A percentile compares a stretch with the other conserved stretches of the same genome.
These are phyloP conservation scores for Globisporangium megalacanthum DNA, from an alignment of 352 stramenopile genomes.

Conservation along the genomic window DNA sequence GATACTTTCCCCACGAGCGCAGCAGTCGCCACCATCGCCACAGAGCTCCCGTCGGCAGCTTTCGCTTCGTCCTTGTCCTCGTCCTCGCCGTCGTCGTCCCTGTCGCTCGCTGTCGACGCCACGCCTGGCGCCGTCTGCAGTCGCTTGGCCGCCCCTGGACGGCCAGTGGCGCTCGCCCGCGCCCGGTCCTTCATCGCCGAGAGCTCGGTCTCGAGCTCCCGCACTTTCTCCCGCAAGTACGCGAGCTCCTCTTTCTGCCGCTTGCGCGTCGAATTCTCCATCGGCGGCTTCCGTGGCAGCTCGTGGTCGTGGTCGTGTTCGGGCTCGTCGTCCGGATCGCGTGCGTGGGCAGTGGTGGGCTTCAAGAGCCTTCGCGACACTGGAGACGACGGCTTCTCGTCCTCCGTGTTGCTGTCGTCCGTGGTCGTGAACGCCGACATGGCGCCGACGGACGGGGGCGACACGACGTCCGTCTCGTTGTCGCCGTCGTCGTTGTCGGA, in stretches of 20 bases:
- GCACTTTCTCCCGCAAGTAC: constrained; percentile 42
- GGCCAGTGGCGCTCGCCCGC: neutral
- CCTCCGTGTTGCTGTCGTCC: constrained; percentile 1
- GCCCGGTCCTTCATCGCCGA: constrained; percentile 3
- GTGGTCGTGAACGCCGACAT: no score
- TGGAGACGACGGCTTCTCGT: neutral
- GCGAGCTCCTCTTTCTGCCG: constrained; percentile 49
- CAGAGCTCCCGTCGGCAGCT: neutral
- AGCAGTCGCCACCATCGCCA: neutral
- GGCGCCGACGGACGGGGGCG: neutral
- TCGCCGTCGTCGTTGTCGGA: neutral
- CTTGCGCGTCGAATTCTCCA: constrained; percentile 48
- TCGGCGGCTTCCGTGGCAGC: constrained; percentile 13
- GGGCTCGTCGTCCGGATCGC: neutral
- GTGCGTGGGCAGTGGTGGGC: neutral
- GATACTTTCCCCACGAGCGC: constrained; percentile 1
- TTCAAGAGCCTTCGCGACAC: no score
- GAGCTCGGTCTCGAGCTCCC: constrained; percentile 35
- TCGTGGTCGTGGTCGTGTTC: neutral
- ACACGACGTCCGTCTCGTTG: neutral
- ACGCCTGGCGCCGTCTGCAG: constrained; percentile 8
- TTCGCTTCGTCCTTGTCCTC: neutral
- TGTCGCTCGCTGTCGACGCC: neutral
- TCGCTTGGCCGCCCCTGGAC: neutral
- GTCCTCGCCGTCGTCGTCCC: no score